Evolutionary conservation across 164 flowering plant species (phyloP), one percentile per base, ranked within the genome.

Genomic region (Vitis cinerea): DNA sequence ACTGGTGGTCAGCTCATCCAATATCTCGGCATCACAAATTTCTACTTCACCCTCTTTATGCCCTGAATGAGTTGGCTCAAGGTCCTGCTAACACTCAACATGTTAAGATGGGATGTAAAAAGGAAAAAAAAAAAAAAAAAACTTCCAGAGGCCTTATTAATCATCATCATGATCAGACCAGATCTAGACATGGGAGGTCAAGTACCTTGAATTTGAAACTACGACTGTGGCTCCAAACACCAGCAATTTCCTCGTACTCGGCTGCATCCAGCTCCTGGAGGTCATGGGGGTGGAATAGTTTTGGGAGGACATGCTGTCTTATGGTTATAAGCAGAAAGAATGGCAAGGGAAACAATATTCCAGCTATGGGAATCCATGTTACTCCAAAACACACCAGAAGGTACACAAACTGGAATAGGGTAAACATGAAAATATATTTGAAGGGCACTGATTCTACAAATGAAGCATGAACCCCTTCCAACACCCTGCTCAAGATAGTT

Each of bases 401-500:
- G 51, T 83, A 83, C 6, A 60, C 67, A 14, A 81, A 48, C 75
- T 83, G 86, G 74, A 81, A 75, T 1, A 72, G 9, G 0, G 86
- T 83, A 55, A 83, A 81, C 57, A 44, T 47, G 1, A 71, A 67
- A 8, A 83, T 83, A 64, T 63, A 61, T 62, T 79, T 81, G 82
- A 80, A 81, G 57, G 86, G 86, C 49, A 89, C 94, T 23, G 83
- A 76, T 81, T 86, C 92, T 72, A 89, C 86, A 71, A 80, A 87
- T 8, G 90, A 89, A 74, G 89, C 92, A 78, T 89, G 92, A 60
- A 61, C 75, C 19, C 81, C 85, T 79, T 86, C 84, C 66, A 86
- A 59, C 27, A 89, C 81, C 78, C 90, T 87, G 85, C 19, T 3
- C 29, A 66, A 63, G 44, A 78, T 8, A 72, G 53, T 59, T 37